Evolutionary conservation across 441 rosid species (phyloP), one percentile per base, ranked within the genome.

Genomic region (Croton setiger): DNA sequence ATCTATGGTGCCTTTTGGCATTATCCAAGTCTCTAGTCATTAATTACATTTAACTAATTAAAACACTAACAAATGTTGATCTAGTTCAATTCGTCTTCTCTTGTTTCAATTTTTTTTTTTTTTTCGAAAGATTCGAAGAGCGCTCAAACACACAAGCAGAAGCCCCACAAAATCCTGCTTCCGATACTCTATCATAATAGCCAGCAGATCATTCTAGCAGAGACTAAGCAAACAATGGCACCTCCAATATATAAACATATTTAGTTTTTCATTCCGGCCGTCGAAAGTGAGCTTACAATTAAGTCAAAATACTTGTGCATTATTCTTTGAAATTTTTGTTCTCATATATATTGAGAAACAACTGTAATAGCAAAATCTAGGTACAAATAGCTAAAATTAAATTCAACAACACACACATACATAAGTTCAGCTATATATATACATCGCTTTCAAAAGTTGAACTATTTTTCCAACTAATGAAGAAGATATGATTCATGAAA

Each of bases 291-390:
- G 37, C 18, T 27, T 18, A 7, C 51, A 4, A 48, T 14, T n/a
- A 66, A 74, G 75, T 74, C 74, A 74, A 71, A 67, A 41, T 54
- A 65, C 55, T 44, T 23, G 68, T 64, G 56, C 51, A 59, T 48
- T 68, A 59, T 37, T n/a, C 63, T 20, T 75, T 69, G 73, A 68
- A 68, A 12, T 54, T 48, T 11, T 49, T 0, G 12, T 55, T 27
- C 54, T 56, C 23, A 4, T n/a, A 47, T 48, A 10, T 8, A 39
- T 14, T 7, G 7, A 39, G 43, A 39, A 39, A 39, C 43, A 39
- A 39, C 10, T 39, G 9, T 39, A 39, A 39, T 39, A 39, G 9
- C 31, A 27, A 27, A 27, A 27, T 27, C 1, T 27, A 5, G 43
- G 43, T 9, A 7, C 1, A 39, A 8, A 5, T 39, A 21, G 56